Conservation (phyloP, 305 asterid species). For the Fraxinus platypoda region DNA sequence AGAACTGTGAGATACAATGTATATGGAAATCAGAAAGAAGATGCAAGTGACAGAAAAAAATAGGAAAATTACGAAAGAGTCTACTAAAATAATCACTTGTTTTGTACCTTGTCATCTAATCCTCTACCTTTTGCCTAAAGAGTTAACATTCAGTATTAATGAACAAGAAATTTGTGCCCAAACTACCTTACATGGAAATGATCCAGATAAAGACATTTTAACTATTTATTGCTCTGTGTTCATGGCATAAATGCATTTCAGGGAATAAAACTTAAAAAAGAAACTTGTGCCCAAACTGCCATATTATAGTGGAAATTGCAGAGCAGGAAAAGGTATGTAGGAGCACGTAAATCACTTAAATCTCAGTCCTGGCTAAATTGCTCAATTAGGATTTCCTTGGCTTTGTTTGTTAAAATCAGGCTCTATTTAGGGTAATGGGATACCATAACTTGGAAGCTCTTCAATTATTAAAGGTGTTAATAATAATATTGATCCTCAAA, state of each 20-base stretch:
- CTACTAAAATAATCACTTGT: not conserved
- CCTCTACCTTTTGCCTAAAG: not conserved
- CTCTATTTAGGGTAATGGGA: not conserved
- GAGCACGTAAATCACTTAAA: not conserved
- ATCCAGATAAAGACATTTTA: not conserved
- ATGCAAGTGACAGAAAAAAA: not conserved
- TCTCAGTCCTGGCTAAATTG: not conserved
- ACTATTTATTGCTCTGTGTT: not conserved
- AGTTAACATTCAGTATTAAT: not conserved
- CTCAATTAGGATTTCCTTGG: not conserved
- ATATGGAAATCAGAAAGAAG: slow-evolving; percentile 2
- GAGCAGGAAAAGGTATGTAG: not conserved
- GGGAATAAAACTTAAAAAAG: not conserved
- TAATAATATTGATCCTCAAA: not conserved
- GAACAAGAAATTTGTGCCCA: not conserved
- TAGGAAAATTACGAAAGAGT: not conserved
- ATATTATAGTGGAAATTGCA: not conserved
- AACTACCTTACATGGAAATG: not conserved
- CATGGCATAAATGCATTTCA: not conserved
- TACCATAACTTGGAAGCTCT: not conserved
- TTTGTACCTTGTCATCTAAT: not conserved
- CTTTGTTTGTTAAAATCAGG: not conserved
- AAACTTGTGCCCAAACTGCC: not conserved
- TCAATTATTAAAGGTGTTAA: not conserved
- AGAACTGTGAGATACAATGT: slow-evolving; percentile 42